Evolutionary conservation across 371 early-diverging fungal genomes (phyloP).

Genomic region (Mucor lusitanicus): DNA sequence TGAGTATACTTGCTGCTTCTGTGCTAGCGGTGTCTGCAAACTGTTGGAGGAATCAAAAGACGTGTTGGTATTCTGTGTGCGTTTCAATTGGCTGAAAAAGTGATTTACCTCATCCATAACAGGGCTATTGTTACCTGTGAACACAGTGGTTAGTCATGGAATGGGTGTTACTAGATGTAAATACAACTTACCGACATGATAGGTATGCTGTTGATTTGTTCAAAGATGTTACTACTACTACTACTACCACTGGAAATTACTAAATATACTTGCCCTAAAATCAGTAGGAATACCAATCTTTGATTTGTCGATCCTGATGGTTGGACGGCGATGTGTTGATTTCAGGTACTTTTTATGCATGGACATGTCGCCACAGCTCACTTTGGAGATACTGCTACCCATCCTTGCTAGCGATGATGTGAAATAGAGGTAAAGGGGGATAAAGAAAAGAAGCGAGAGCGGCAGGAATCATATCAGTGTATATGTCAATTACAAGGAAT

Average conservation of each 20-base stretch:
- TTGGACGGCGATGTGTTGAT: constrained; percentile 13
- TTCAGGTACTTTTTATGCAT: constrained; percentile 15
- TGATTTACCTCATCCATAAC: constrained; percentile 13
- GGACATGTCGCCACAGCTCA: constrained; percentile 24
- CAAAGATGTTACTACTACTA: background rate
- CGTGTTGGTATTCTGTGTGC: background rate
- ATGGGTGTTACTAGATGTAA: background rate
- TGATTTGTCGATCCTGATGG: constrained; percentile 26
- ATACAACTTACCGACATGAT: constrained; percentile 36
- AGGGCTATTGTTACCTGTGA: constrained; percentile 12
- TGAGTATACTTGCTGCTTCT: background rate
- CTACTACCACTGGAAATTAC: background rate
- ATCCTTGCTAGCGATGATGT: constrained; percentile 3
- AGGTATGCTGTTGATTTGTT: constrained; percentile 24
- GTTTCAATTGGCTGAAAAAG: background rate
- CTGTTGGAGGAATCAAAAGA: background rate
- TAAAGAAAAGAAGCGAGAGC: background rate
- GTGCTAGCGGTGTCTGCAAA: background rate
- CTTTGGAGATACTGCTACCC: constrained; percentile 37
- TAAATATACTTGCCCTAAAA: constrained; percentile 28
- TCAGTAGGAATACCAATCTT: constrained; percentile 35
- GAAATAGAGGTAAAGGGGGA: background rate
- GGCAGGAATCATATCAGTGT: background rate
- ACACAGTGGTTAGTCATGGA: background rate
- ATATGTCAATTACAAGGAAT: background rate